Base-by-base conservation (phyloP, 805 yeast species). In the Teunomyces kruisii region DNA sequence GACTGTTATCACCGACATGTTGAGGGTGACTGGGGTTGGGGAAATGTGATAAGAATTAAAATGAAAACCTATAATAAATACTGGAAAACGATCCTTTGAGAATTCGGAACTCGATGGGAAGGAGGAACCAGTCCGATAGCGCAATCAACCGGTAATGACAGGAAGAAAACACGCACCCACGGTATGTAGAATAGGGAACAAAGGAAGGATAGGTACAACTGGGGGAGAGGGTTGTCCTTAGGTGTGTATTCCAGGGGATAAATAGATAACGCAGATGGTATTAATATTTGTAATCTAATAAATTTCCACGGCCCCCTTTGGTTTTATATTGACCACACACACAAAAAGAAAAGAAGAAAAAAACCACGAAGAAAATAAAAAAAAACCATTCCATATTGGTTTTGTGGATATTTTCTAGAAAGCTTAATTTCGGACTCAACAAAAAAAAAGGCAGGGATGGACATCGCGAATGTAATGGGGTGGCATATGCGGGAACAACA, bases 401-500 rank as follows among this genome's bases (percentile, higher is more conserved):
- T 35, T 35, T 35, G 38, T 35, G 38, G 5, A n/a, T 35, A 35
- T 35, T 35, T 35, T 35, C 17, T 19, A 24, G 28, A 35, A 35
- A 35, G 28, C 28, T 24, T 35, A 35, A 35, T 35, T 19, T 35
- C 38, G 38, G 38, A 35, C 38, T 35, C 38, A 35, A 35, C 38
- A 35, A 35, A 35, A 35, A 33, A 12, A 19, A 19, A 19, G 22
- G 24, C 19, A 35, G 16, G 19, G 22, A 32, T 15, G 28, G 28
- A 35, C n/a, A 14, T 32, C 19, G 32, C 13, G 32, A 13, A 9
- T 32, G 16, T 15, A 16, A 6, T 17, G 9, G 14, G 12, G 35
- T 10, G 17, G 36, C 17, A 4, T 9, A 5, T 4, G 22, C 22
- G 17, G 36, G 24, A 22, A 13, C 31, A 29, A 12, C 8, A n/a